These are phyloP conservation scores for Sphagnum magellanicum DNA, from an alignment of 228 moss, liverwort and hornwort species.

Conservation along the genomic window DNA sequence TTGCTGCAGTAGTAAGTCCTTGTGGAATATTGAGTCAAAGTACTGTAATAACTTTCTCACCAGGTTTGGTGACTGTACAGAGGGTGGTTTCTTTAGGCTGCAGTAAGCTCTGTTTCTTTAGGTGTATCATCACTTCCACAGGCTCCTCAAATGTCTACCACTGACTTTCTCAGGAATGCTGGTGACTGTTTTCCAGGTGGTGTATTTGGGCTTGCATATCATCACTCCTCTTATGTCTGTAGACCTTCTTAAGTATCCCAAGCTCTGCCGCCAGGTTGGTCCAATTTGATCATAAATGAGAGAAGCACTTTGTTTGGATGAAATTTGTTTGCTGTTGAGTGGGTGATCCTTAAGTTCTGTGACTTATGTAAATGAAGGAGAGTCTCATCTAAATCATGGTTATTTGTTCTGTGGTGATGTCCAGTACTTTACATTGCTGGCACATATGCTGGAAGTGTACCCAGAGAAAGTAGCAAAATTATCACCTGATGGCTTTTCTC, in stretches of 20 bases:
- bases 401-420: slow-evolving; percentile 8
- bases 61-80: no score
- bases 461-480: slow-evolving; percentile 98
- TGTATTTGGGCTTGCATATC: slow-evolving; percentile 94
- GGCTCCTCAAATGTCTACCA: no score
- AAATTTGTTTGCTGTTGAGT: no score
- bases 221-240: slow-evolving; percentile 96
- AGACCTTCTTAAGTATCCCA: slow-evolving; percentile 93
- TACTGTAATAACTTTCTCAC: no score
- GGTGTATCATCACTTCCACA: no score
- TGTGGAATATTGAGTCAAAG: no score
- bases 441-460: slow-evolving; percentile 99
- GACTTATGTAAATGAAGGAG: background rate
- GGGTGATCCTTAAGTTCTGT: no score
- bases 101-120: no score
- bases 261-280: slow-evolving; percentile 94
- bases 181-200: slow-evolving; percentile 49
- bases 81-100: no score
- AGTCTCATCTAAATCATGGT: background rate
- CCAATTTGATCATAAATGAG: no score
- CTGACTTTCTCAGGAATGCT: background rate
- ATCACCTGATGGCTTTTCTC: slow-evolving; percentile 78
- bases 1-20: no score
- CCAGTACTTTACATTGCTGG: slow-evolving; percentile 95
- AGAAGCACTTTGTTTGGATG: no score